Evolutionary conservation across 768 basidiomycete species (phyloP).

Genomic region (Chalciporus sphaerocephalus): DNA sequence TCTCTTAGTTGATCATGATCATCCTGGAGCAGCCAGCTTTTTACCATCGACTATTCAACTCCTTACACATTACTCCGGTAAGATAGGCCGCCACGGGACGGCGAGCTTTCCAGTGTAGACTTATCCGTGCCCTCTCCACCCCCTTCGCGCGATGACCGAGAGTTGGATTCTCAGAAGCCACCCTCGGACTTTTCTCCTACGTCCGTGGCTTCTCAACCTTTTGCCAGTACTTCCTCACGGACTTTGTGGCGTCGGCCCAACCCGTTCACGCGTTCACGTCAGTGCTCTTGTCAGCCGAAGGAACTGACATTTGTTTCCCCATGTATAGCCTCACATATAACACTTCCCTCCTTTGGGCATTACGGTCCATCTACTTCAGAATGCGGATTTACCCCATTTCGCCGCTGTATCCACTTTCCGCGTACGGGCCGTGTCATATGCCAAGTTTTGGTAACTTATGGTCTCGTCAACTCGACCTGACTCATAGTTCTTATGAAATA

Average conservation of each 20-base stretch:
- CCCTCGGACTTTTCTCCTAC: conserved; percentile 34
- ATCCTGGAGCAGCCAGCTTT: conserved; percentile 1
- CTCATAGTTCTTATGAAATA: conserved; percentile 15
- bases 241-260: conserved; percentile 30
- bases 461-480: conserved; percentile 6
- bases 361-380: conserved; percentile 8
- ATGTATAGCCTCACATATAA: conserved; percentile 17
- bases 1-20: neutral
- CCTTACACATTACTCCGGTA: conserved; percentile 12
- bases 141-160: conserved; percentile 25
- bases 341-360: conserved; percentile 21
- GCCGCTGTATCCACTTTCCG: conserved; percentile 21
- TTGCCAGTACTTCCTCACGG: conserved; percentile 15
- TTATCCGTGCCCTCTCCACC: conserved; percentile 8
- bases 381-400: conserved; percentile 20
- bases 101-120: conserved; percentile 9
- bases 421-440: conserved; percentile 20
- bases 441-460: conserved; percentile 5
- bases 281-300: conserved; percentile 12
- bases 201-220: conserved; percentile 31
- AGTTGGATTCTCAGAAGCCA: conserved; percentile 28
- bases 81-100: conserved; percentile 19
- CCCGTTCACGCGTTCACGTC: conserved; percentile 10
- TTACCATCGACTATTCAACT: conserved; percentile 3
- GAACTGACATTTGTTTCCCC: conserved; percentile 9